Base-by-base conservation (phyloP, 1,139 yeast genomes). In the Yamadazyma diddensiae region DNA sequence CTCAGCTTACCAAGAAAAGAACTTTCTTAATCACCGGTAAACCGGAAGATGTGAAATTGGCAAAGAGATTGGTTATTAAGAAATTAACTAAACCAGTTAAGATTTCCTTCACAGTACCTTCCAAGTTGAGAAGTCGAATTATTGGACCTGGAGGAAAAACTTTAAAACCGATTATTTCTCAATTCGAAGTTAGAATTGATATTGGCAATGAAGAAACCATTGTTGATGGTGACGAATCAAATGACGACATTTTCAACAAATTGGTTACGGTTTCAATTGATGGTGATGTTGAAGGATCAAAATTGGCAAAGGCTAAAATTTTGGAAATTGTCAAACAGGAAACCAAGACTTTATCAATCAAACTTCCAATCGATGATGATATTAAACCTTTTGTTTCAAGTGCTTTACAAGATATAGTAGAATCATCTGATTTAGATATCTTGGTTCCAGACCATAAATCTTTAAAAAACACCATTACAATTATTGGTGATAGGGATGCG, bases 61-160 rank as follows among this genome's bases (percentile, higher is more conserved):
- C 95, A 39, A 82, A 80, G 59, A 73, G 88, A 42, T 84, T 84
- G 46, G 74, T 94, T 36, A 73, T 84, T 41, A 80, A 79, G 52
- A 83, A 79, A 47, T 72, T 92, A 54, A 81, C 95, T 24, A 82
- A 82, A 56, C 90, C 94, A 29, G 77, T 85, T 35, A 65, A 65
- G 11, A 63, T 76, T 31, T 59, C 69, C 25, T 74, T 92, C 53
- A 59, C 69, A 28, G 77, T 92, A 36, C 97, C 98, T 24, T 75
- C 92, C 17, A 76, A 77, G 46, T 73, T 87, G 34, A 78, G 95
- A 57, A 74, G 95, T 3, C 74, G 77, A 37, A 77, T 94, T 42
- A 88, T 94, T 61, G 99, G 99, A 37, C 75, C 92, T 29, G 85
- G 82, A 57, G 99, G 98, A 52, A 74, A 74, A 46, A 83, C 72